Base-by-base conservation (phyloP, 768 basidiomycete genomes). In the Tylopilus plumbeoviolaceoides region DNA sequence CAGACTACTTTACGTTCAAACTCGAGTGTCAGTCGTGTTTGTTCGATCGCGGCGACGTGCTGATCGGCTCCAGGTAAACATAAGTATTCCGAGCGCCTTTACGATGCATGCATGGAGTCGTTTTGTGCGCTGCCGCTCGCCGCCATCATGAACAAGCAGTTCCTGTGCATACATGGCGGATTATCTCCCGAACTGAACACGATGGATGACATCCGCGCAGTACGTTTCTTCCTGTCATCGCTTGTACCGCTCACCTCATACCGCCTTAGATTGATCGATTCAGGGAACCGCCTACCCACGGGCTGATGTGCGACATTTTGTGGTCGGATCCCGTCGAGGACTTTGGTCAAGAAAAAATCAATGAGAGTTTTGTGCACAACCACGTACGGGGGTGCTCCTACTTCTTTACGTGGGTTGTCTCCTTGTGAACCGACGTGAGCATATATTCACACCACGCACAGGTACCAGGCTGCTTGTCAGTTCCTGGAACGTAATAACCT, bases 311-410 rank as follows among this genome's bases (percentile, higher is more conserved):
- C 63, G 97, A 99, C 68, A 92, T 98, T 53, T 77, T 99, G 14
- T 99, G 97, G 97, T 87, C 97, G 0, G 97, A 98, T 72, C 97
- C 97, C 10, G 82, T 98, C 1, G 97, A 99, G 68, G 94, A 98
- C 66, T 98, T 98, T 66, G 97, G 95, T 3, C 84, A 86, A 48
- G 95, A 98, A 75, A 95, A 92, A 73, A 92, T 80, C 30, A 80
- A 77, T 15, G 97, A 98, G 31, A 87, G 83, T 59, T 98, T 98
- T 67, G 61, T 98, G 42, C 95, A 98, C 62, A 98, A 98, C 63
- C 92, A 95, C 63, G 95, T 98, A 50, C 84, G 95, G 53, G 95
- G 95, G 10, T 99, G 95, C 71, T 93, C 90, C 4, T 98, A 91
- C 73, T 98, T 98, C 80, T 89, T 87, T 75, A 88, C 86, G 83